Evolutionary conservation across 192 early-diverging fungal species (phyloP).

Genomic region (Linnemannia exigua): DNA sequence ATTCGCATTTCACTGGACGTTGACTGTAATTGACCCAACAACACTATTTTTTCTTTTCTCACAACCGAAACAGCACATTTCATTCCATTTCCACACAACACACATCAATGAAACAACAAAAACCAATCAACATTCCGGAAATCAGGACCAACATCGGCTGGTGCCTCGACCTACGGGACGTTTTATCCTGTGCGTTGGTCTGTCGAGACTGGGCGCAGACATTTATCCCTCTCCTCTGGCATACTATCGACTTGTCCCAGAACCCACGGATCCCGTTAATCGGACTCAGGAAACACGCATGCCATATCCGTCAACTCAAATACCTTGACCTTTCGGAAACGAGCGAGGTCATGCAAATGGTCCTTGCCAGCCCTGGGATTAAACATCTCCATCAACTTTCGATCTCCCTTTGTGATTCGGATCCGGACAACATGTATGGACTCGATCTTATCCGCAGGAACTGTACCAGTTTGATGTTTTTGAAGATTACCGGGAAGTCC

Average conservation of each 20-base stretch:
- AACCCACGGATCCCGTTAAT: background rate
- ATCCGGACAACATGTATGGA: background rate
- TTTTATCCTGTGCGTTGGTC: background rate
- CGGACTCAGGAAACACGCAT: background rate
- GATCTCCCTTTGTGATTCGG: background rate
- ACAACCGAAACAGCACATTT: too few relatives aligned
- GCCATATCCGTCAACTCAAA: background rate
- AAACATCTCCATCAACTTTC: background rate
- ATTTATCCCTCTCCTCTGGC: background rate
- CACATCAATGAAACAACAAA: background rate
- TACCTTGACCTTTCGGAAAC: background rate
- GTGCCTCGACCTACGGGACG: background rate
- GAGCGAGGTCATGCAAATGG: background rate
- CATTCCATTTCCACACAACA: too few relatives aligned
- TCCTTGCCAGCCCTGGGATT: background rate
- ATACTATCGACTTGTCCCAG: background rate
- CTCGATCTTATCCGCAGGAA: background rate
- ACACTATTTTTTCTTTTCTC: too few relatives aligned
- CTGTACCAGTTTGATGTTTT: background rate
- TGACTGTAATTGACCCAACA: too few relatives aligned
- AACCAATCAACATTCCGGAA: background rate
- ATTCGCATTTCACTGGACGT: too few relatives aligned
- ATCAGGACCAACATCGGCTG: background rate
- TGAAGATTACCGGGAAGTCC: background rate
- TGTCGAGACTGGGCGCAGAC: background rate